These are phyloP conservation scores for Gentiana dahurica DNA, from an alignment of 257 asterid species.

Conservation along the genomic window DNA sequence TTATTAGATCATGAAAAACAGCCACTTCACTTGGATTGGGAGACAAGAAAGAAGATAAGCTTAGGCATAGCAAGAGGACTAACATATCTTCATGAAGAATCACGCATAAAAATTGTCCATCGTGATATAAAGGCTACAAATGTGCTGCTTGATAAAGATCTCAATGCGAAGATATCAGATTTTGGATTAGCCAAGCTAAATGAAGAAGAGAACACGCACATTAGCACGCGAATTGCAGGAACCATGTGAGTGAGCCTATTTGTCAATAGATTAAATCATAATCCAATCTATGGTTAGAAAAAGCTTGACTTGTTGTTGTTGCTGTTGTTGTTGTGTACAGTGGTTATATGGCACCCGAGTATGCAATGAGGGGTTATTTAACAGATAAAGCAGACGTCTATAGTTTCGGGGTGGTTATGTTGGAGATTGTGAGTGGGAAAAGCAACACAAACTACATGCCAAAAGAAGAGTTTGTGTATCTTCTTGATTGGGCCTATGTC, in stretches of 20 bases:
- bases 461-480: conserved; percentile 42
- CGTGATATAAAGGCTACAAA: conserved; percentile 36
- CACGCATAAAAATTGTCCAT: conserved; percentile 36
- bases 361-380: conserved; percentile 44
- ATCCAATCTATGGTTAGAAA: neutral
- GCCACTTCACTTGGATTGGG: conserved; percentile 29
- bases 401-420: conserved; percentile 33
- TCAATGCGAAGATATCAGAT: conserved; percentile 37
- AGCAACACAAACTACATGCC: conserved; percentile 42
- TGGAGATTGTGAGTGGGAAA: conserved; percentile 43
- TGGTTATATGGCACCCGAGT: conserved; percentile 43
- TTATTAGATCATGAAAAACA: conserved; percentile 19
- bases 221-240: conserved; percentile 44
- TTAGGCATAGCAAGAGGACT: conserved; percentile 33
- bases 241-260: conserved; percentile 19
- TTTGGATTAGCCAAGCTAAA: conserved; percentile 41
- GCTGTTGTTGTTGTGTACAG: conserved; percentile 12
- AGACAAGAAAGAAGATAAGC: conserved; percentile 29
- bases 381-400: conserved; percentile 43
- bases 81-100: conserved; percentile 39
- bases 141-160: conserved; percentile 35
- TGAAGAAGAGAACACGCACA: conserved; percentile 41
- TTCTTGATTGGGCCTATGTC: conserved; percentile 67
- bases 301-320: neutral
- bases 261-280: neutral